phyloP scores from a whole-genome alignment of 2,329 filamentous ascomycete genomes.

The Albophoma yamanashiensis region DNA sequence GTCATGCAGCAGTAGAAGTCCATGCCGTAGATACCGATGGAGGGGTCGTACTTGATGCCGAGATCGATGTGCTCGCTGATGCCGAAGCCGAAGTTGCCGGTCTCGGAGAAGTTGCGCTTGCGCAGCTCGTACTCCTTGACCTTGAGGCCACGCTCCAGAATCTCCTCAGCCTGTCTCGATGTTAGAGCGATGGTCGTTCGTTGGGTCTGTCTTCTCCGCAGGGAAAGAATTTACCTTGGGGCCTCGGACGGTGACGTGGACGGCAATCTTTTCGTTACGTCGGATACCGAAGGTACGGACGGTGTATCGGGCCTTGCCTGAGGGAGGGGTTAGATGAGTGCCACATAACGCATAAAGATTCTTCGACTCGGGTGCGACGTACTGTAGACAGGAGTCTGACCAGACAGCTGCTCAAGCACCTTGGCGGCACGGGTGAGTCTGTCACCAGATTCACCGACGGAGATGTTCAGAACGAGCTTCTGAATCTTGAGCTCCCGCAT shows the following conservation, averaged over 20 bases:
- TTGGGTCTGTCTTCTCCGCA: background rate
- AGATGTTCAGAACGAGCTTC: conserved; percentile 99
- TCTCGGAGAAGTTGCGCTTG: conserved; percentile 99
- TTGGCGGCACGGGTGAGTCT: conserved; percentile 99
- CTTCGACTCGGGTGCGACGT: conserved; percentile 25
- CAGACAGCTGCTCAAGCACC: conserved; percentile 98
- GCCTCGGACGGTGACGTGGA: conserved; percentile 98
- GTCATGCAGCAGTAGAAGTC: conserved; percentile 99
- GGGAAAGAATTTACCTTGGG: conserved; percentile 46
- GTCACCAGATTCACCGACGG: conserved; percentile 99
- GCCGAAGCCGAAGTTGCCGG: conserved; percentile 99
- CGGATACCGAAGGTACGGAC: conserved; percentile 99
- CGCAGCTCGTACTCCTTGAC: conserved; percentile 99
- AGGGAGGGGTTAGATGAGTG: conserved; percentile 7
- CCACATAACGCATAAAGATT: conserved; percentile 4
- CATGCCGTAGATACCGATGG: conserved; percentile 99
- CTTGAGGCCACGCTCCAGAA: conserved; percentile 99
- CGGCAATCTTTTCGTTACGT: conserved; percentile 99
- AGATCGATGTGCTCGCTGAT: conserved; percentile 99
- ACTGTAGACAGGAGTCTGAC: conserved; percentile 99
- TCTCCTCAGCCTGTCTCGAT: conserved; percentile 72
- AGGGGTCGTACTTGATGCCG: conserved; percentile 99
- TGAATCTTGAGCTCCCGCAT: conserved; percentile 99
- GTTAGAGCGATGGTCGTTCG: conserved; percentile 12
- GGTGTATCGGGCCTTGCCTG: conserved; percentile 99